Base-by-base conservation (phyloP, 2,329 filamentous ascomycete species). In the Fusarium liriodendri region DNA sequence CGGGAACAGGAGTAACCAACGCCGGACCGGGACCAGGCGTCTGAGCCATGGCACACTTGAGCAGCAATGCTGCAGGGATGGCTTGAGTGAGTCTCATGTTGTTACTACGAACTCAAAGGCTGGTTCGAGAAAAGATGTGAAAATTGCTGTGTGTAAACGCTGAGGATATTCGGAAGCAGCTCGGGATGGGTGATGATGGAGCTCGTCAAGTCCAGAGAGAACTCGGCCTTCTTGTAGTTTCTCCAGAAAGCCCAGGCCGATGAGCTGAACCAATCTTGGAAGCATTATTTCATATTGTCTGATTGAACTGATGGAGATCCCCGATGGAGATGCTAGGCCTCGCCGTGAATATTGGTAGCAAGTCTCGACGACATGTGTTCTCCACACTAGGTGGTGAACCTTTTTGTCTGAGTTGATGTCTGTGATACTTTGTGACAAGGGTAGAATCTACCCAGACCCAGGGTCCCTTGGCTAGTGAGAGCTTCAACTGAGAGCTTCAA, bases 41-140 rank as follows among this genome's bases (percentile, higher is more conserved):
- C 14, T 45, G 27, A 42, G 64, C 68, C 40, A 35, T 45, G 18
- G 45, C 71, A 27, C 59, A 38, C 20, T 55, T 60, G 62, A 70
- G n/a, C 7, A 74, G 55, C 64, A 73, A 32, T 6, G 59, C 35
- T 14, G 52, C 45, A 16, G 64, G 40, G 20, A 73, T 20, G n/a
- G 33, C 18, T 22, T 66, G 52, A 3, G 14, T 18, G 9, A 52
- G 25, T 42, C 62, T 73, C 71, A 73, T 73, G 13, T 45, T 71
- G 35, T 11, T 22, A 11, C 1, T 55, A 7, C 3, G 6, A n/a
- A 63, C 29, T 9, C 55, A 61, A 5, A 42, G 20, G 22, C 45
- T 63, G 5, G 35, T 20, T 42, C 6, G 29, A 11, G 14, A 14
- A 35, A 16, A 25, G 35, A n/a, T 22, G 35, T 9, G 14, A 5